Base-by-base conservation (phyloP, 2,329 filamentous ascomycete species). In the Aureobasidium pullulans region DNA sequence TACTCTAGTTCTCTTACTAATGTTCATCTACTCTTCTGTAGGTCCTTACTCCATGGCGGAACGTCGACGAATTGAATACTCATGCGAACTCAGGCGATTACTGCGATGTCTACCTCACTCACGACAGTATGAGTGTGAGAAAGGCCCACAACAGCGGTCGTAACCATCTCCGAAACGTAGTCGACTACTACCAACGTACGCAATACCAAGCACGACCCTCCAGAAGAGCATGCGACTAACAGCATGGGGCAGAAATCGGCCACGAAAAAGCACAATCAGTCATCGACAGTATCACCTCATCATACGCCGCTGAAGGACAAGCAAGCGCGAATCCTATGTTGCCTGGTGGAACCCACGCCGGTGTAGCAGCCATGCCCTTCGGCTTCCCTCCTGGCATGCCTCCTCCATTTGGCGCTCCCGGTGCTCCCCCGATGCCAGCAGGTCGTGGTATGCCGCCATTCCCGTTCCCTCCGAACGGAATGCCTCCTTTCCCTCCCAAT, bases 81-180 rank as follows among this genome's bases (percentile, higher is more conserved):
- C 11, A 50, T 44, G 16, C 29, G 28, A 42, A 43, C 15, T 19
- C 29, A 61, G 59, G 92, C 82, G 94, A 99, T 76, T 99, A 99
- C 77, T 99, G 94, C 84, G 94, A 99, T 88, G 94, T 99, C 75
- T 99, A 99, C 83, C 88, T 99, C 68, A 99, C 94, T 66, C 94
- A 99, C 83, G 94, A 99, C 82, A 96, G 91, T 47, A 97, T 97
- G 93, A 96, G 91, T 77, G 94, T 99, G 76, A 92, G 94, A 69
- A 97, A 97, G 79, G 94, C 94, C 52, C 94, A 99, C 77, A 99
- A 99, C 80, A 88, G 85, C 72, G 94, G 94, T 63, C 86, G 93
- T 69, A 99, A 99, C 78, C 94, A 99, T 72, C 79, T 99, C 64
- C 89, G 94, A 70, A 99, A 99, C 75, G 94, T 99, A 32, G 88